Percentiles rank a stretch among this genome's conserved stretches.
Conservation (phyloP, 805 yeast species). For the Starmerella scarabaei region DNA sequence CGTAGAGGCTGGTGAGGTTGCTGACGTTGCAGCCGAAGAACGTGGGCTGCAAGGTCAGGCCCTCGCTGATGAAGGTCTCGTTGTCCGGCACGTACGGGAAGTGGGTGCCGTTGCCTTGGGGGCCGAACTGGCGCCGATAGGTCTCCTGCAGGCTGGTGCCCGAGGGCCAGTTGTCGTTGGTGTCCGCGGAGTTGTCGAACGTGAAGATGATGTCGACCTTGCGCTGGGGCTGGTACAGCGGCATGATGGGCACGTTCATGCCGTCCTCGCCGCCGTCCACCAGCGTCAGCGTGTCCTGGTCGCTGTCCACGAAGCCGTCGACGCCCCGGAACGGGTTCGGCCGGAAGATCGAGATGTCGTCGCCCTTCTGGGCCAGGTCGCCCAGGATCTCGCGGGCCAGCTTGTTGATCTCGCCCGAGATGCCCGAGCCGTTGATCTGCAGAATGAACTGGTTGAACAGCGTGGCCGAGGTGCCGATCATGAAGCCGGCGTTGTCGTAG, state of each 20-base stretch:
- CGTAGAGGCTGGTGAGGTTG: constrained; percentile 52
- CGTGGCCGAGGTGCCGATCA: constrained; percentile 49
- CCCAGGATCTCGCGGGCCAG: constrained; percentile 35
- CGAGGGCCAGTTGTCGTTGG: constrained; percentile 27
- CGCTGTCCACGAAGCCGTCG: constrained; percentile 8
- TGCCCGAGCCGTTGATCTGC: constrained; percentile 41
- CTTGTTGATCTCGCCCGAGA: constrained; percentile 35
- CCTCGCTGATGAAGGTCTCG: constrained; percentile 41
- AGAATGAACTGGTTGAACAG: constrained; percentile 31
- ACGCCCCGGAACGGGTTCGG: constrained; percentile 56
- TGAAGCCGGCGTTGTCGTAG: constrained; percentile 64
- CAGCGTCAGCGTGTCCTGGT: constrained; percentile 34
- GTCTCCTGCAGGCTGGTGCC: constrained; percentile 29
- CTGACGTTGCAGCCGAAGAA: constrained; percentile 69
- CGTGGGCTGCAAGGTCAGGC: constrained; percentile 39
- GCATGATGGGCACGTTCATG: constrained; percentile 57
- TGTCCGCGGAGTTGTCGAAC: constrained; percentile 26
- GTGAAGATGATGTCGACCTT: constrained; percentile 53
- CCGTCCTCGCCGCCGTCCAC: constrained; percentile 75
- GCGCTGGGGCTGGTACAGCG: constrained; percentile 50
- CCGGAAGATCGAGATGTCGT: constrained; percentile 49
- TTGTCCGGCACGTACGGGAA: constrained; percentile 23
- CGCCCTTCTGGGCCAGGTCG: constrained; percentile 25
- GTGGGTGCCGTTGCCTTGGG: constrained; percentile 21
- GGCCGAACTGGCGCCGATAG: constrained; percentile 23